phyloP scores from a whole-genome alignment of 1,284 basidiomycete species.

The Termitomyces sp. region DNA sequence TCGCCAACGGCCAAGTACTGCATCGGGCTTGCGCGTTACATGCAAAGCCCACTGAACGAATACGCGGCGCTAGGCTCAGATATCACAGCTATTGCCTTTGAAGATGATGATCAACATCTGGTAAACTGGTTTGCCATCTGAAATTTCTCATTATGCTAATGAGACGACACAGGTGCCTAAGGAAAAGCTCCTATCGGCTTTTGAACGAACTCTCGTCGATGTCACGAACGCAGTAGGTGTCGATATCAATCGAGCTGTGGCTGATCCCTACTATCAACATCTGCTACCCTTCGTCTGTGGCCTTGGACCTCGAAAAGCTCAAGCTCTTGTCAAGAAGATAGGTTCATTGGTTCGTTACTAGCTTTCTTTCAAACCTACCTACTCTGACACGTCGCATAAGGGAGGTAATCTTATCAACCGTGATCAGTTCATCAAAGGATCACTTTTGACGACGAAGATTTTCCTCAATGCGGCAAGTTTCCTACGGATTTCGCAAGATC shows the following conservation, averaged over 20 bases:
- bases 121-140: slow-evolving; percentile 37
- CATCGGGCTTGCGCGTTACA: slow-evolving; percentile 89
- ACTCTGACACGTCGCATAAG: slow-evolving; percentile 39
- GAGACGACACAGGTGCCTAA: slow-evolving; percentile 60
- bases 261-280: slow-evolving; percentile 82
- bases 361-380: not conserved
- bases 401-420: slow-evolving; percentile 84
- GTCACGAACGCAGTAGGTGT: slow-evolving; percentile 90
- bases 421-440: slow-evolving; percentile 77
- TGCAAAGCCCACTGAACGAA: slow-evolving; percentile 92
- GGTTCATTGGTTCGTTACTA: slow-evolving; percentile 52
- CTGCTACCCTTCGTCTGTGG: slow-evolving; percentile 91
- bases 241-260: slow-evolving; percentile 90
- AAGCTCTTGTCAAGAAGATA: slow-evolving; percentile 81
- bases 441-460: slow-evolving; percentile 79
- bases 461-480: slow-evolving; percentile 91
- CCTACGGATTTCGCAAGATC: slow-evolving; percentile 79
- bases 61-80: slow-evolving; percentile 84
- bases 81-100: slow-evolving; percentile 75
- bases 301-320: slow-evolving; percentile 92
- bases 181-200: slow-evolving; percentile 77
- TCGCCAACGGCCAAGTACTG: slow-evolving; percentile 89
- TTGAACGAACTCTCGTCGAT: slow-evolving; percentile 89
- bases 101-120: slow-evolving; percentile 84
- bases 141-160: slow-evolving; percentile 10